Evolutionary conservation across 257 asterid species (phyloP), one percentile per base, ranked within the genome.

Genomic region (Gentiana macrophylla): DNA sequence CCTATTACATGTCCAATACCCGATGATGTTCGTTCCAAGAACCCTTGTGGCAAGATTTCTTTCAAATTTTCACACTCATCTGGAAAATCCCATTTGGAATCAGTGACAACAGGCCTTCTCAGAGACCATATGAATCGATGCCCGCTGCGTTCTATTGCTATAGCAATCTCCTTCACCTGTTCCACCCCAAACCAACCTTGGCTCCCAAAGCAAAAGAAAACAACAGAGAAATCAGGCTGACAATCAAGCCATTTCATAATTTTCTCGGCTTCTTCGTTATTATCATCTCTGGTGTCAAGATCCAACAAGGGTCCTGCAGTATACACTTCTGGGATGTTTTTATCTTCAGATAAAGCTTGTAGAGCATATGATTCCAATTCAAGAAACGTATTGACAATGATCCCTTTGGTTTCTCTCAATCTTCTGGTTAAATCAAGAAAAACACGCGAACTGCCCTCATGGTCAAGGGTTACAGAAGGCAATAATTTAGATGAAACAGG

Each of bases 161-260:
- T 0, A 4, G 70, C 74, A 12, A 70, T 70, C 52, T 70, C 74
- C 63, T 59, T 64, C 41, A 70, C 56, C 56, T 70, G 70, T 8
- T 55, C 52, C 1, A 12, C 45, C 5, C 35, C 52, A 13, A 70
- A 59, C 3, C 60, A 51, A 3, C 74, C 74, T 6, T n/a, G 8
- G 35, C 70, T 70, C 2, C 74, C 74, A 11, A 70, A 70, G 37
- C 67, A 63, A 6, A 70, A 37, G 55, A 63, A 70, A 12, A 70
- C 7, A 12, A 70, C 67, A 41, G 70, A 59, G 0, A 56, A 55
- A 57, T 12, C 10, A 12, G 70, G 70, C 36, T 64, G 70, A 35
- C 54, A 34, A 37, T 70, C 67, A 38, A 70, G 64, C 70, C 70
- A 70, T 15, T 12, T 64, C 60, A 70, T 48, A 2, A 64, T 24